These are phyloP conservation scores for Boeremia lycopersici DNA, from an alignment of 2,329 filamentous ascomycete species.

Conservation along the genomic window DNA sequence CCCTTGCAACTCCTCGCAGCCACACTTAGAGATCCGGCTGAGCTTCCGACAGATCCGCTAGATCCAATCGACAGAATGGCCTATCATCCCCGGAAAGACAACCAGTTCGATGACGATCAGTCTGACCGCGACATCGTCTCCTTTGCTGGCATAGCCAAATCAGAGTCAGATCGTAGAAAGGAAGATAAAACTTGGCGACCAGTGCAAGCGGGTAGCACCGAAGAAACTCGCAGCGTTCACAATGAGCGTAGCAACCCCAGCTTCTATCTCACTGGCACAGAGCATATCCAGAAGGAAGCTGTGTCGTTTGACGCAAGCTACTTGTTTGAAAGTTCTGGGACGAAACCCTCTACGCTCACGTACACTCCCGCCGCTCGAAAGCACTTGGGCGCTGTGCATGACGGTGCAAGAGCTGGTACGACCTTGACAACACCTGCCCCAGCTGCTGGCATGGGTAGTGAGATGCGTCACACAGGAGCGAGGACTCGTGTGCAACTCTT, in stretches of 20 bases:
- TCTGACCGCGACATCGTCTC: conserved; percentile 24
- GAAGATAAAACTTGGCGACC: conserved; percentile 33
- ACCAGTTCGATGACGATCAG: conserved; percentile 18
- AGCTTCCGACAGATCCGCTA: background rate
- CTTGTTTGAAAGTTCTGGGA: background rate
- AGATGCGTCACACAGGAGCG: background rate
- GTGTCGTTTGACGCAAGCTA: background rate
- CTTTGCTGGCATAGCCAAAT: conserved; percentile 27
- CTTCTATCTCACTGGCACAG: background rate
- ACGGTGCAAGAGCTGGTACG: background rate
- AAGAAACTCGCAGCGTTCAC: conserved; percentile 7
- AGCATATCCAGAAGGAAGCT: background rate
- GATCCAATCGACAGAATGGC: conserved; percentile 37
- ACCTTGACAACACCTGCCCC: background rate
- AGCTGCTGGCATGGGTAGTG: background rate
- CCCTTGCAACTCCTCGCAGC: conserved; percentile 22
- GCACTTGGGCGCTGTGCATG: background rate
- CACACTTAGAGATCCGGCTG: background rate
- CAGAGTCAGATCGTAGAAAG: conserved; percentile 28
- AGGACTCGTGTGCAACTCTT: conserved; percentile 45
- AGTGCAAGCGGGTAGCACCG: conserved; percentile 27
- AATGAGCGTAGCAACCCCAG: conserved; percentile 1
- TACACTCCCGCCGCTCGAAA: background rate
- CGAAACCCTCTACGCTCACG: background rate
- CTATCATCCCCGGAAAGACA: conserved; percentile 24